These are phyloP conservation scores for Gardenia jasminoides DNA, from an alignment of 257 asterid genomes.

Conservation along the genomic window DNA sequence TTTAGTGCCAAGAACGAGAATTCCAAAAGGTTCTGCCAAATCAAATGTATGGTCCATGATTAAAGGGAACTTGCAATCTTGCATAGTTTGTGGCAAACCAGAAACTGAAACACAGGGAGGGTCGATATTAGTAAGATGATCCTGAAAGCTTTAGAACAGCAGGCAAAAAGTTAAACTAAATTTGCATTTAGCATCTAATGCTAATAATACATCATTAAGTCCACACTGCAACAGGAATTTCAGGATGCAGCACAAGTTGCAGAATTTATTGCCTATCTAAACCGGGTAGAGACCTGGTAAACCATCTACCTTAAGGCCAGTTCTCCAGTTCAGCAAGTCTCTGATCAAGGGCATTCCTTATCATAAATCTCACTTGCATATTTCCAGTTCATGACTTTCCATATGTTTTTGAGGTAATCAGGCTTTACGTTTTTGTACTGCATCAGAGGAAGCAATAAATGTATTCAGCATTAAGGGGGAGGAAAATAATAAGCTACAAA, in stretches of 20 bases:
- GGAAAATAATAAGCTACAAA: too few species aligned
- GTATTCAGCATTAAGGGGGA: constrained; percentile 2
- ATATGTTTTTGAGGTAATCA: constrained; percentile 71
- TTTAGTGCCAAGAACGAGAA: background rate
- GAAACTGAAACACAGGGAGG: background rate
- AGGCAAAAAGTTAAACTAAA: background rate
- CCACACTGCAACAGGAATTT: background rate
- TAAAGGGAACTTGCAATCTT: background rate
- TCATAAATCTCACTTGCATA: constrained; percentile 63
- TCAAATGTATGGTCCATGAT: background rate
- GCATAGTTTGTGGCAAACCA: background rate
- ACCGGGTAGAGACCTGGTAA: background rate
- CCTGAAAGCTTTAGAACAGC: background rate
- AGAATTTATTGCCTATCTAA: background rate
- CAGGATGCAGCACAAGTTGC: background rate
- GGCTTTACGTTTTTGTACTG: constrained; percentile 91
- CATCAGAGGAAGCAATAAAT: constrained; percentile 20
- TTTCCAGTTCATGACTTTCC: constrained; percentile 83
- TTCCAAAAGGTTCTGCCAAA: background rate
- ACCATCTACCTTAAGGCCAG: background rate
- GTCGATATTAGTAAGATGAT: background rate
- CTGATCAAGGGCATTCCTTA: constrained; percentile 39
- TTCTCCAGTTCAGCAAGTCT: background rate
- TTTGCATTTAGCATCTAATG: background rate
- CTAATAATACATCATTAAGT: background rate